These are phyloP conservation scores for Leccinum longicurvipes DNA, from an alignment of 768 basidiomycete genomes.

Conservation along the genomic window DNA sequence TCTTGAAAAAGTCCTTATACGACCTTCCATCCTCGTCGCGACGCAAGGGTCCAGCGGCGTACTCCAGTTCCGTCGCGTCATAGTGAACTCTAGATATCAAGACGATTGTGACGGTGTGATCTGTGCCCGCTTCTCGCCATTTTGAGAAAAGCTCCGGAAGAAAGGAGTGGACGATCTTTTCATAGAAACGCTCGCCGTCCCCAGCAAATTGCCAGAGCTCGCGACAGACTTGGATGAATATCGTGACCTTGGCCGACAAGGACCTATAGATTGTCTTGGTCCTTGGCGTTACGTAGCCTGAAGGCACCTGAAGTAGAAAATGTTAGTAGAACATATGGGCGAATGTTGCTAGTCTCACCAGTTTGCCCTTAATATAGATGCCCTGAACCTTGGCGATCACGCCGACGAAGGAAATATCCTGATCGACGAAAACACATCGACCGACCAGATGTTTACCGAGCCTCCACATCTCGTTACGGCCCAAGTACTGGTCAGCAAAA, in stretches of 20 bases:
- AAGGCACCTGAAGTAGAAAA: constrained; percentile 56
- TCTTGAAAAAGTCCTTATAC: constrained; percentile 97
- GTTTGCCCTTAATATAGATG: constrained; percentile 68
- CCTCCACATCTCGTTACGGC: constrained; percentile 96
- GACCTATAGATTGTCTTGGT: constrained; percentile 90
- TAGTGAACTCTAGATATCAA: constrained; percentile 92
- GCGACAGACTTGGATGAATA: constrained; percentile 94
- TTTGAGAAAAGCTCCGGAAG: constrained; percentile 83
- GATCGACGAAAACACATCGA: constrained; percentile 77
- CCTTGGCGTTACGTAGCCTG: constrained; percentile 73
- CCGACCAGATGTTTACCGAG: constrained; percentile 78
- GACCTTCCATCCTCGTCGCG: constrained; percentile 71
- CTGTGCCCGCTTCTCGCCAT: constrained; percentile 82
- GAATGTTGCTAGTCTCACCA: constrained; percentile 39
- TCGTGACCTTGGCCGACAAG: constrained; percentile 85
- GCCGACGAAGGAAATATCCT: constrained; percentile 84
- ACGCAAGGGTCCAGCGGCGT: constrained; percentile 79
- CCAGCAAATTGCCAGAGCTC: constrained; percentile 97
- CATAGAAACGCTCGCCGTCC: constrained; percentile 93
- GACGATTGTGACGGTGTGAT: constrained; percentile 92
- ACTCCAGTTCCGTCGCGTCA: constrained; percentile 73
- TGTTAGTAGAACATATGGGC: neutral
- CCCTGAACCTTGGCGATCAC: constrained; percentile 76
- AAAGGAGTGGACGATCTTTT: constrained; percentile 98
- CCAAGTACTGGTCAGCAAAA: constrained; percentile 94